Conservation (phyloP, 2,329 filamentous ascomycete species). For the Monascus ruber region DNA sequence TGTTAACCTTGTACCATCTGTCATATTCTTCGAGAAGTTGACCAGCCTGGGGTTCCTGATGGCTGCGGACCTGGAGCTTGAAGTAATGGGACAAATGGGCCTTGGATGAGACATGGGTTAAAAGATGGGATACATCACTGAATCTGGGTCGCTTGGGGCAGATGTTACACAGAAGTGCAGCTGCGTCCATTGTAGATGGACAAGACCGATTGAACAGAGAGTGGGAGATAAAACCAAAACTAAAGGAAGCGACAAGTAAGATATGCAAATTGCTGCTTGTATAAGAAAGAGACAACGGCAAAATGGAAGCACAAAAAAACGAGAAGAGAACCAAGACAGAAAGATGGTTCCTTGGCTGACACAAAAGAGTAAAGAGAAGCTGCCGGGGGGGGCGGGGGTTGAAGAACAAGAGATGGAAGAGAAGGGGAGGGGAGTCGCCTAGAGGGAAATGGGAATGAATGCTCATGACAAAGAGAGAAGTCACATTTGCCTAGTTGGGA, state of each 20-base stretch:
- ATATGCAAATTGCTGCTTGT: slow-evolving; percentile 10
- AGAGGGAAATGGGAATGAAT: neutral
- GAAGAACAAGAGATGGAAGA: slow-evolving; percentile 3
- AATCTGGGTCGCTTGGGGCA: slow-evolving; percentile 72
- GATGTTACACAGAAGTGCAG: slow-evolving; percentile 68
- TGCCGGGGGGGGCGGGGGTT: slow-evolving; percentile 12
- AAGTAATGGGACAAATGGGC: slow-evolving; percentile 79
- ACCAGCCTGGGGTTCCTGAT: slow-evolving; percentile 55
- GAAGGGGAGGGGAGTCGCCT: neutral
- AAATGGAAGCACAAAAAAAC: slow-evolving; percentile 6
- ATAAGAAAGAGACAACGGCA: slow-evolving; percentile 12
- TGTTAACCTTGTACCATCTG: slow-evolving; percentile 62
- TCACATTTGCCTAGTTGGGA: neutral
- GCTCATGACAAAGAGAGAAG: neutral
- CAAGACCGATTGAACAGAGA: slow-evolving; percentile 5
- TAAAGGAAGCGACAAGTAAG: slow-evolving; percentile 17
- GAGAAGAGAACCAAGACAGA: slow-evolving; percentile 9
- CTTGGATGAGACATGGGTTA: slow-evolving; percentile 88
- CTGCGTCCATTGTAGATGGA: slow-evolving; percentile 29
- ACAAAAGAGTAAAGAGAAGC: slow-evolving; percentile 6
- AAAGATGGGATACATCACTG: slow-evolving; percentile 80
- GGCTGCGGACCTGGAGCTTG: slow-evolving; percentile 62
- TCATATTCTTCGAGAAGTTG: slow-evolving; percentile 58
- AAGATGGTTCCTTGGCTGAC: slow-evolving; percentile 8
- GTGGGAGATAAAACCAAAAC: slow-evolving; percentile 5